Percentiles rank a stretch among this genome's conserved stretches.
phyloP scores from a whole-genome alignment of 1,284 basidiomycete genomes.

The Entoloma clypeatum region DNA sequence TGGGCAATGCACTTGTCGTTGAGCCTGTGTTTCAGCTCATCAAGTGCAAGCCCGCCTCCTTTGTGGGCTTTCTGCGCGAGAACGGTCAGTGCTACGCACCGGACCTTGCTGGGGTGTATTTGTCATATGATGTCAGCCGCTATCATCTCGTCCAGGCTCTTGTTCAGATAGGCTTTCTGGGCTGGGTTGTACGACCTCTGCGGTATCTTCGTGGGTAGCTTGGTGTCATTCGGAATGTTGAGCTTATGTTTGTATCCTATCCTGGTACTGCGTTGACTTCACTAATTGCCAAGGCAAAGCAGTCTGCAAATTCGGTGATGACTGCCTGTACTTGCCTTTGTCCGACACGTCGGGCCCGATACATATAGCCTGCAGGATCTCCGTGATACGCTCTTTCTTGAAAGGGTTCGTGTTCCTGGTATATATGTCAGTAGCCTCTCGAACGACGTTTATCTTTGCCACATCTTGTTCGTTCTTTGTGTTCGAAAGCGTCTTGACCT shows the following conservation, averaged over 20 bases:
- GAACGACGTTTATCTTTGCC: too few species aligned
- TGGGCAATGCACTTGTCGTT: conserved; percentile 20
- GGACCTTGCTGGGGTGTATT: conserved; percentile 16
- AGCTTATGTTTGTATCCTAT: conserved; percentile 23
- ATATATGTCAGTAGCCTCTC: too few species aligned
- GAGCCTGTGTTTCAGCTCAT: conserved; percentile 18
- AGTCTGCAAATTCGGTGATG: conserved; percentile 23
- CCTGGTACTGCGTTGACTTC: conserved; percentile 24
- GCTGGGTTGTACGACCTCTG: conserved; percentile 23
- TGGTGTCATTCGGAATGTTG: conserved; percentile 18
- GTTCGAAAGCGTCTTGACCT: too few species aligned
- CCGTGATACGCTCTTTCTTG: conserved; percentile 18
- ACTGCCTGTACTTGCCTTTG: conserved; percentile 11
- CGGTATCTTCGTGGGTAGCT: conserved; percentile 18
- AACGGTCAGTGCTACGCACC: conserved; percentile 16
- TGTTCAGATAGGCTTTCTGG: conserved; percentile 25
- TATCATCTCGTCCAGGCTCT: conserved; percentile 27
- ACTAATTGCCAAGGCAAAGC: conserved; percentile 27
- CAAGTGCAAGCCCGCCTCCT: conserved; percentile 14
- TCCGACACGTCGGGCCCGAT: conserved; percentile 21
- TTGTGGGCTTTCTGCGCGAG: conserved; percentile 20
- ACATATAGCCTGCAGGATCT: conserved; percentile 19
- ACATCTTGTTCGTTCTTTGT: too few species aligned
- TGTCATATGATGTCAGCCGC: conserved; percentile 27
- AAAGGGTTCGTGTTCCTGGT: conserved; percentile 20